Base-by-base conservation (phyloP, 1,139 yeast species). In the Lodderomyces beijingensis region DNA sequence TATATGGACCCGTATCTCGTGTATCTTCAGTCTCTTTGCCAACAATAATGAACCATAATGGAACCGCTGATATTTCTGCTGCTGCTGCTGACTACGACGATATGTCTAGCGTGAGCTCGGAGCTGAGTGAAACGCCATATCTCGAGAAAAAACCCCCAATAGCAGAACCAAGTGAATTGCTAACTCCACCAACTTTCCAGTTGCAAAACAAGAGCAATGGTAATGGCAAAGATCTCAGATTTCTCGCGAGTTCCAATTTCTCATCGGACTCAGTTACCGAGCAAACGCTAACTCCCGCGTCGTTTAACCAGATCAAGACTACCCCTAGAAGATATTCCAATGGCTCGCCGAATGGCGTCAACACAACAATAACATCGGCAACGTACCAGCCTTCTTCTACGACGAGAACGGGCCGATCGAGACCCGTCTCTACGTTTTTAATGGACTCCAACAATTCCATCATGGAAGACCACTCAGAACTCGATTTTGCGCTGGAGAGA, bases 171-270 rank as follows among this genome's bases (percentile, higher is more conserved):
- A 20, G 14, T 7, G 21, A 28, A 3, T 10, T 20, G n/a, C n/a
- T n/a, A n/a, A n/a, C n/a, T n/a, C n/a, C n/a, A n/a, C n/a, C n/a
- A n/a, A n/a, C n/a, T n/a, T n/a, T n/a, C n/a, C n/a, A n/a, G n/a
- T n/a, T n/a, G n/a, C n/a, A n/a, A n/a, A n/a, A n/a, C n/a, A n/a
- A n/a, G n/a, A n/a, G n/a, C n/a, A n/a, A n/a, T n/a, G n/a, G n/a
- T n/a, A n/a, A n/a, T n/a, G n/a, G n/a, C n/a, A n/a, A n/a, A n/a
- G n/a, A n/a, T n/a, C 37, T 59, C 21, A 38, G 50, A 4, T 45
- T 43, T 26, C 48, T 66, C 17, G 59, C 65, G 9, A 63, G 70
- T 38, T 63, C 70, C 27, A 67, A 67, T 44, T 67, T 67, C 44
- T 65, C 70, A n/a, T 48, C 66, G 0, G 73, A 67, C 31, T 67